phyloP scores from a whole-genome alignment of 2,329 filamentous ascomycete species.

The Xenoacremonium recifei region DNA sequence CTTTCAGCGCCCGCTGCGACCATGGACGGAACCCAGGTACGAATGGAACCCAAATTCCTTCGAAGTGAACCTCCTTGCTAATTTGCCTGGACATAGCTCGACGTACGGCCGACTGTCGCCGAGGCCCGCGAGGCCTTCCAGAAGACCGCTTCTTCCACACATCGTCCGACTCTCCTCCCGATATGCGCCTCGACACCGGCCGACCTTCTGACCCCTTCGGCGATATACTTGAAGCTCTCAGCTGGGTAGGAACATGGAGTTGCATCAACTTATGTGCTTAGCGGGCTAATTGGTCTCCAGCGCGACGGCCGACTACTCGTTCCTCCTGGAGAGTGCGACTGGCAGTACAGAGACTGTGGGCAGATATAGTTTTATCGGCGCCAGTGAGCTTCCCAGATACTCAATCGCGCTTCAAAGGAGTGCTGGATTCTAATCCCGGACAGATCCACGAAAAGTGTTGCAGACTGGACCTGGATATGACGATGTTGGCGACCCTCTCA shows the following conservation, averaged over 20 bases:
- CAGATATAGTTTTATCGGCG: constrained; percentile 92
- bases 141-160: constrained; percentile 21
- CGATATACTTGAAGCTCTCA: constrained; percentile 84
- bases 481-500: constrained; percentile 78
- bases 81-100: constrained; percentile 15
- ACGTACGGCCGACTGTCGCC: constrained; percentile 25
- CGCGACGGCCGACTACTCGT: constrained; percentile 70
- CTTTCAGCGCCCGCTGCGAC: constrained; percentile 3
- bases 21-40: constrained; percentile 24
- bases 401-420: neutral
- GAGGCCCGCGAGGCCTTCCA: constrained; percentile 26
- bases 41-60: neutral
- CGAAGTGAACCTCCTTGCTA: neutral
- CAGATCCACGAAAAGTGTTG: constrained; percentile 72
- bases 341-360: constrained; percentile 80
- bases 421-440: constrained; percentile 8
- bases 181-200: constrained; percentile 83
- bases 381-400: constrained; percentile 32
- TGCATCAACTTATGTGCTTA: too few species aligned
- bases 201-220: constrained; percentile 91
- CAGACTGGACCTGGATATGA: constrained; percentile 88
- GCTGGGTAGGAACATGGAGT: constrained; percentile 20
- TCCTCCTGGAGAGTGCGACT: constrained; percentile 93
- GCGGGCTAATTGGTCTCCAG: constrained; percentile 23
- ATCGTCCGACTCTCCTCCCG: constrained; percentile 69